Conservation (phyloP, 129 eudicot species). For the Flaveria sonorensis region DNA sequence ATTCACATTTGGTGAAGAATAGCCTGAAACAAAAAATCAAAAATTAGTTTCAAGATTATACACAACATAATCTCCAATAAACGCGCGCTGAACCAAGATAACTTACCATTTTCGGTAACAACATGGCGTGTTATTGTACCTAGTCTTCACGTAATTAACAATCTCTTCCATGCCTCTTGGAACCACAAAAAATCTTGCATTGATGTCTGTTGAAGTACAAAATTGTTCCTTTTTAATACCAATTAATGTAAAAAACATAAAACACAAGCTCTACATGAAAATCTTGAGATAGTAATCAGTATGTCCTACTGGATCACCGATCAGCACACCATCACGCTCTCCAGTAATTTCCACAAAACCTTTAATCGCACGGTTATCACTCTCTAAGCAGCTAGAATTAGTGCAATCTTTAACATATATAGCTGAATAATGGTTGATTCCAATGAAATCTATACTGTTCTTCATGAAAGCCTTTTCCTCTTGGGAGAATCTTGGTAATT, state of each 20-base stretch:
- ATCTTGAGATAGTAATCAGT: neutral
- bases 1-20: conserved; percentile 38
- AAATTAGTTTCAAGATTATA: neutral
- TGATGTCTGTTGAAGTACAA: conserved; percentile 47
- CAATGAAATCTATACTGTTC: conserved; percentile 69
- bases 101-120: conserved; percentile 83
- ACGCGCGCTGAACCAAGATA: neutral
- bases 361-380: conserved; percentile 48
- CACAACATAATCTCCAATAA: conserved; percentile 10
- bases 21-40: conserved; percentile 42
- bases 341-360: conserved; percentile 52
- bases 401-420: conserved; percentile 74
- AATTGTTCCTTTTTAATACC: neutral
- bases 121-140: conserved; percentile 73
- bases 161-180: conserved; percentile 80
- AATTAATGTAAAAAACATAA: neutral
- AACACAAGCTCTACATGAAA: neutral
- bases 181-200: conserved; percentile 53
- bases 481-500: conserved; percentile 59
- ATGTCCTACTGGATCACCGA: conserved; percentile 60
- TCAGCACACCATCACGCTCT: conserved; percentile 61
- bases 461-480: conserved; percentile 57
- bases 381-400: conserved; percentile 45
- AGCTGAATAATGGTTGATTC: conserved; percentile 75
- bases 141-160: conserved; percentile 54